Percentiles rank a stretch among this genome's conserved stretches.
These are phyloP conservation scores for Inonotus hispidus DNA, from an alignment of 1,284 basidiomycete genomes.

Conservation along the genomic window DNA sequence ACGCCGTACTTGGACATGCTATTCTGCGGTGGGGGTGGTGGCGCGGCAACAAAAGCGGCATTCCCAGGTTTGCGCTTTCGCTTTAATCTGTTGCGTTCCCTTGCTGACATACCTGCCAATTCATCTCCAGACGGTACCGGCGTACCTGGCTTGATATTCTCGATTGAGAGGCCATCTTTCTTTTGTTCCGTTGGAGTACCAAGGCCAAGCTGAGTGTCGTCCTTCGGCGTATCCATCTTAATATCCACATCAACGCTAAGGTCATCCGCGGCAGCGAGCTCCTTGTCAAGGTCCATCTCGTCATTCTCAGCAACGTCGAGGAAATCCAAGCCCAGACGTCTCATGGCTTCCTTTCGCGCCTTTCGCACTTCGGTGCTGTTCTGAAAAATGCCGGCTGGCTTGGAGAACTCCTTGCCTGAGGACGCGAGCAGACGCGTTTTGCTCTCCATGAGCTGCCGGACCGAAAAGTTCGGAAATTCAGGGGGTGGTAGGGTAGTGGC, in stretches of 20 bases:
- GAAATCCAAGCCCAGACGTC: slow-evolving; percentile 76
- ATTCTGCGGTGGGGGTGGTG: slow-evolving; percentile 45
- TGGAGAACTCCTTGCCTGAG: slow-evolving; percentile 81
- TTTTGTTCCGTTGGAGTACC: slow-evolving; percentile 36
- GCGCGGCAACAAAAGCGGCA: slow-evolving; percentile 65
- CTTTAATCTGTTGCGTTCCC: slow-evolving; percentile 88
- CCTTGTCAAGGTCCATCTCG: slow-evolving; percentile 79
- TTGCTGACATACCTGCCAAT: slow-evolving; percentile 59
- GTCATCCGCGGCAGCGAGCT: slow-evolving; percentile 51
- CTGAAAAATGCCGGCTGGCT: slow-evolving; percentile 62
- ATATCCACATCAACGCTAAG: slow-evolving; percentile 40
- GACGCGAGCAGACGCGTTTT: slow-evolving; percentile 79
- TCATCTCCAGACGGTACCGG: slow-evolving; percentile 48
- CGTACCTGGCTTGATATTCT: slow-evolving; percentile 43
- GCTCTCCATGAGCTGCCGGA: slow-evolving; percentile 67
- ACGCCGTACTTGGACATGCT: slow-evolving; percentile 51
- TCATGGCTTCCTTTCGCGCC: slow-evolving; percentile 78
- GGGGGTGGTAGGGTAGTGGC: slow-evolving; percentile 34
- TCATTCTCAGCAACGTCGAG: slow-evolving; percentile 64
- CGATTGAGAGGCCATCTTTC: slow-evolving; percentile 27
- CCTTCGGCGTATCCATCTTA: slow-evolving; percentile 34
- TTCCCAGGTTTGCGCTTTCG: slow-evolving; percentile 88
- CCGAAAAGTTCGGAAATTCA: slow-evolving; percentile 68
- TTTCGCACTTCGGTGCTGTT: slow-evolving; percentile 72
- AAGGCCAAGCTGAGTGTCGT: slow-evolving; percentile 30